These are phyloP conservation scores for Mytilinidion resinicola DNA, from an alignment of 495 filamentous ascomycete genomes.

Conservation along the genomic window DNA sequence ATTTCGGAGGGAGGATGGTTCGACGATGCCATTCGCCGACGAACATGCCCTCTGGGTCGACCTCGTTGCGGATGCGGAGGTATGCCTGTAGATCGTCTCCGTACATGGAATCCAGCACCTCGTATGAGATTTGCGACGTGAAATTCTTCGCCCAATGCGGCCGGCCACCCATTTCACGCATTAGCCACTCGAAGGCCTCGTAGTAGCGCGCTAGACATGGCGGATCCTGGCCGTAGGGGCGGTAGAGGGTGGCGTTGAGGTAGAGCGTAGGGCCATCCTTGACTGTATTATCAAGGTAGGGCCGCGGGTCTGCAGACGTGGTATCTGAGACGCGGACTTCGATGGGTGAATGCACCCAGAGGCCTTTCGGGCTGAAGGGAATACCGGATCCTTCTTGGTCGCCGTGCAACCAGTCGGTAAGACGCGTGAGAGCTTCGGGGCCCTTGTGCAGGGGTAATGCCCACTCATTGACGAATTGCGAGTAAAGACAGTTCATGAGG, in stretches of 20 bases:
- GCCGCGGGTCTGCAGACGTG: constrained; percentile 52
- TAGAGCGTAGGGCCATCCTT: constrained; percentile 74
- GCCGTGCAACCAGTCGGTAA: constrained; percentile 78
- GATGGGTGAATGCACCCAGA: constrained; percentile 89
- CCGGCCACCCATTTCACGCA: constrained; percentile 81
- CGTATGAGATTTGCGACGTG: constrained; percentile 45
- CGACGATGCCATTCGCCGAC: constrained; percentile 81
- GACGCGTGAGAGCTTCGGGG: constrained; percentile 76
- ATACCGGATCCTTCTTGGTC: constrained; percentile 54
- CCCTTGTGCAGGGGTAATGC: constrained; percentile 83
- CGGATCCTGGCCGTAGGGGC: constrained; percentile 77
- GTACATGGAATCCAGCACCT: constrained; percentile 53
- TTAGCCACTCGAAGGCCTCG: constrained; percentile 89
- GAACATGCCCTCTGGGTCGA: constrained; percentile 91
- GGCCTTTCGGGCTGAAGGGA: constrained; percentile 67
- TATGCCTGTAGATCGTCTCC: constrained; percentile 55
- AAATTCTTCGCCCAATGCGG: constrained; percentile 99
- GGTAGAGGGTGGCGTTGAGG: constrained; percentile 91
- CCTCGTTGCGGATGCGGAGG: constrained; percentile 58
- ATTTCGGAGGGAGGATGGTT: constrained; percentile 48
- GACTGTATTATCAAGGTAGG: constrained; percentile 71
- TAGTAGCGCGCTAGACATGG: constrained; percentile 77
- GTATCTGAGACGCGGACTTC: constrained; percentile 86
- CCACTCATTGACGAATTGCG: constrained; percentile 97
- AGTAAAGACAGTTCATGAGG: constrained; percentile 93